phyloP scores from a whole-genome alignment of 257 asterid genomes.

The Euphrasia confusa region DNA sequence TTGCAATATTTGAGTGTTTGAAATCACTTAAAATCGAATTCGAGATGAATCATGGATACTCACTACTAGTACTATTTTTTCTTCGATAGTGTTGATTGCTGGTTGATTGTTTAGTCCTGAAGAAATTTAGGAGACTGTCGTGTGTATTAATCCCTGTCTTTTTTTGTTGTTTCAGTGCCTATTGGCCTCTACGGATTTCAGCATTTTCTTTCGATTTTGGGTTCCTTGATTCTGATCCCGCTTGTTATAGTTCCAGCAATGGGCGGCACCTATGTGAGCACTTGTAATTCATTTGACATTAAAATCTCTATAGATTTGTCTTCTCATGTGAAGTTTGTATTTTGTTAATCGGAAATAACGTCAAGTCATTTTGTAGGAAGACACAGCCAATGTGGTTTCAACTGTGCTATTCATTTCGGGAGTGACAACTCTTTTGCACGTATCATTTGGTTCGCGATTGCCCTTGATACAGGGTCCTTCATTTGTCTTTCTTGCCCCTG shows the following conservation, averaged over 20 bases:
- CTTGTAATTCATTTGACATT: conserved; percentile 36
- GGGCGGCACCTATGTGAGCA: conserved; percentile 98
- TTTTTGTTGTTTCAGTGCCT: conserved; percentile 68
- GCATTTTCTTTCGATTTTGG: conserved; percentile 89
- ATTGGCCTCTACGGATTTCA: conserved; percentile 91
- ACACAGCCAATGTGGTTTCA: conserved; percentile 83
- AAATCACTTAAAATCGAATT: neutral
- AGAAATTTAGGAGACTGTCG: neutral
- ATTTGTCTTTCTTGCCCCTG: conserved; percentile 95
- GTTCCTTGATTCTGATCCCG: conserved; percentile 87
- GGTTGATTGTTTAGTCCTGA: neutral
- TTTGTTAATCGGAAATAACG: conserved; percentile 24
- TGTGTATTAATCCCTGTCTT: conserved; percentile 14
- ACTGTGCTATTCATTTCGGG: conserved; percentile 91
- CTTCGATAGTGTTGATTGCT: conserved; percentile 15
- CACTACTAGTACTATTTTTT: no score
- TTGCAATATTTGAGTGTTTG: conserved; percentile 17
- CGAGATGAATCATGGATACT: no score
- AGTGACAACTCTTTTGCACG: conserved; percentile 79
- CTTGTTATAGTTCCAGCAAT: conserved; percentile 98
- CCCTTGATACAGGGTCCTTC: conserved; percentile 99
- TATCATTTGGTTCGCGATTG: conserved; percentile 89
- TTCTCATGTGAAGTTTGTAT: conserved; percentile 2
- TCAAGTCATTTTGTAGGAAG: conserved; percentile 57
- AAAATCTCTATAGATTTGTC: neutral